phyloP scores from a whole-genome alignment of 176 grass and related monocot genomes.

The Oryza punctata region DNA sequence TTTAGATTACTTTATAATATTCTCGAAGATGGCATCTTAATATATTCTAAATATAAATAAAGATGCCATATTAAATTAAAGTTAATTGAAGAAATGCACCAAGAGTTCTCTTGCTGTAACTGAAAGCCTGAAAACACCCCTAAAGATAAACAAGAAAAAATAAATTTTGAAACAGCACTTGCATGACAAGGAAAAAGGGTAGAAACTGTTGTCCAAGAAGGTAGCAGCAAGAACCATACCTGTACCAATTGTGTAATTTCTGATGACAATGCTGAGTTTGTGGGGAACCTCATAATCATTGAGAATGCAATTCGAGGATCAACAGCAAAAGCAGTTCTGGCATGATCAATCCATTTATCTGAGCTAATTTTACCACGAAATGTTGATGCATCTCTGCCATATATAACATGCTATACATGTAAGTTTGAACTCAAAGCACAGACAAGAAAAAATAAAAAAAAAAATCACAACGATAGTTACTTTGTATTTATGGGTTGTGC shows the following conservation, averaged over 20 bases:
- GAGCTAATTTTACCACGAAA: conserved; percentile 80
- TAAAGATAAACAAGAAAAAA: conserved; percentile 16
- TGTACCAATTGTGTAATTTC: conserved; percentile 97
- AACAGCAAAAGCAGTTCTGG: conserved; percentile 93
- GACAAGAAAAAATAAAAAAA: conserved; percentile 32
- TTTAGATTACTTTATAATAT: conserved; percentile 20
- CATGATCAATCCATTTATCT: conserved; percentile 96
- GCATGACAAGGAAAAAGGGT: conserved; percentile 27
- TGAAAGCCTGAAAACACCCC: not conserved
- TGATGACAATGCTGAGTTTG: conserved; percentile 66
- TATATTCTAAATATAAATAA: not conserved
- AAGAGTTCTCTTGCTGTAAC: not conserved
- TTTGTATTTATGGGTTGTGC: conserved; percentile 94
- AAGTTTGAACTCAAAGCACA: conserved; percentile 21
- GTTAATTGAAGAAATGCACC: conserved; percentile 8
- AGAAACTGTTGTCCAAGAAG: conserved; percentile 30
- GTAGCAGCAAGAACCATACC: conserved; percentile 50
- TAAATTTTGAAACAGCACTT: conserved; percentile 18
- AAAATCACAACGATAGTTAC: conserved; percentile 44
- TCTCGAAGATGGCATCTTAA: conserved; percentile 23
- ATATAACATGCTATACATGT: conserved; percentile 30
- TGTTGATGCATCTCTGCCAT: conserved; percentile 68
- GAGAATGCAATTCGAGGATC: conserved; percentile 81
- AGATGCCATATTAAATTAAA: conserved; percentile 17
- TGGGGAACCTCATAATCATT: conserved; percentile 79